Evolutionary conservation across 163 green algal genomes (phyloP).

Genomic region (Scenedesmus sp.): DNA sequence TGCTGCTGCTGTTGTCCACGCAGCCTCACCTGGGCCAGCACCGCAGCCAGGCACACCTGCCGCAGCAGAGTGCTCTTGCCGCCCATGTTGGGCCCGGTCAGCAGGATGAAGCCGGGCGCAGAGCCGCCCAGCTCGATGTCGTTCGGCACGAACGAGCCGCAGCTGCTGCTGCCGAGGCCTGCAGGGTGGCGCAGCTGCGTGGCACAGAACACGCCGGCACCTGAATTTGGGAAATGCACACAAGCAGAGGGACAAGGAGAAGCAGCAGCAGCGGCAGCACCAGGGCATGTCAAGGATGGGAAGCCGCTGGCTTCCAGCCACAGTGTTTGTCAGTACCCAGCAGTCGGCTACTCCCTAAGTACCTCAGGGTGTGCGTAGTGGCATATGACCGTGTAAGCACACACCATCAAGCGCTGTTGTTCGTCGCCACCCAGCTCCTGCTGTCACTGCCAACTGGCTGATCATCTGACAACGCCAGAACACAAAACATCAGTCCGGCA

Average conservation of each 20-base stretch:
- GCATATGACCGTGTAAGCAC: too few relatives aligned
- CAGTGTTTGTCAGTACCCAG: not conserved
- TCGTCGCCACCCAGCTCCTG: too few relatives aligned
- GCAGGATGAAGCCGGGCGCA: constrained; percentile 76
- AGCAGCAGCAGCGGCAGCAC: not conserved
- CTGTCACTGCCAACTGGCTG: too few relatives aligned
- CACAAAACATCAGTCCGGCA: too few relatives aligned
- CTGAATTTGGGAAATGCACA: not conserved
- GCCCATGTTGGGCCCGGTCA: constrained; percentile 98
- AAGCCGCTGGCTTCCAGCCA: not conserved
- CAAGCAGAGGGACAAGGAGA: not conserved
- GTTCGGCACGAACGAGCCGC: constrained; percentile 95
- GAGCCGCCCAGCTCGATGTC: constrained; percentile 85
- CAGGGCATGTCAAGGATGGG: not conserved
- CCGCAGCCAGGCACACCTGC: constrained; percentile 86
- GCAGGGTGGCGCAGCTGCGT: constrained; percentile 88
- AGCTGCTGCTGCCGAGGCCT: constrained; percentile 57
- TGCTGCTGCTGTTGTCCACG: not conserved
- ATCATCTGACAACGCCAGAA: too few relatives aligned
- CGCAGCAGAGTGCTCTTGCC: constrained; percentile 96
- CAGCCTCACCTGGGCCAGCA: constrained; percentile 89
- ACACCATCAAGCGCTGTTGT: too few relatives aligned
- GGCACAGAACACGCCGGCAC: constrained; percentile 80
- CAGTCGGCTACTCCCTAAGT: too few relatives aligned
- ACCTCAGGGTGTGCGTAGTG: too few relatives aligned